Base-by-base conservation (phyloP, 2,329 filamentous ascomycete genomes). In the Phaeoacremonium minimum region DNA sequence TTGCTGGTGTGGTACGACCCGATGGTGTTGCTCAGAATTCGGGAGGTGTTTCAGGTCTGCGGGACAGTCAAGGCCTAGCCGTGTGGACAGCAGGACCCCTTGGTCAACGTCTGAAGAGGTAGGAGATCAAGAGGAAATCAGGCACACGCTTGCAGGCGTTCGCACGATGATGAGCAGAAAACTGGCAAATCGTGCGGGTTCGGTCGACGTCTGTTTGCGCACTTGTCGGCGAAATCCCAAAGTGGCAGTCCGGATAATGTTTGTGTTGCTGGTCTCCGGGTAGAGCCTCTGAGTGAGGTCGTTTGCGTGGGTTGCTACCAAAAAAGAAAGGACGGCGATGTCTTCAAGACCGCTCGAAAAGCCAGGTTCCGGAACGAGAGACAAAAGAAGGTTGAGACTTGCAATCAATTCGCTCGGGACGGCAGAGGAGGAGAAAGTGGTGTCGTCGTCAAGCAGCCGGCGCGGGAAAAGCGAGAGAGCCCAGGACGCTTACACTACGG, bases 161-260 rank as follows among this genome's bases (percentile, higher is more conserved):
- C 22, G 22, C 22, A 26, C 22, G 22, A 26, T 9, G n/a, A n/a
- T n/a, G n/a, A n/a, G 22, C 22, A n/a, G 22, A n/a, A 26, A 9
- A 26, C 9, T 26, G 22, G n/a, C n/a, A n/a, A n/a, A n/a, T n/a
- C 22, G 22, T 26, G n/a, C 22, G 22, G n/a, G 22, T n/a, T n/a
- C n/a, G n/a, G 22, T 26, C 22, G 22, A 9, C n/a, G 9, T 26
- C 9, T 26, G 22, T 26, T 26, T 26, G 22, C 22, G n/a, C 9
- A n/a, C 22, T n/a, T 9, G 22, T 9, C 22, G 9, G 22, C 22
- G n/a, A 41, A 42, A 40, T 30, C 20, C 33, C 37, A 30, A 46
- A 38, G 32, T 35, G 22, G 38, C 39, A 40, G 36, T 33, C 45
- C 37, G 37, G 30, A 43, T 38, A 43, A 44, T 38, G n/a, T n/a